phyloP scores from a whole-genome alignment of 345 rosid species.

The Camelina laxa region DNA sequence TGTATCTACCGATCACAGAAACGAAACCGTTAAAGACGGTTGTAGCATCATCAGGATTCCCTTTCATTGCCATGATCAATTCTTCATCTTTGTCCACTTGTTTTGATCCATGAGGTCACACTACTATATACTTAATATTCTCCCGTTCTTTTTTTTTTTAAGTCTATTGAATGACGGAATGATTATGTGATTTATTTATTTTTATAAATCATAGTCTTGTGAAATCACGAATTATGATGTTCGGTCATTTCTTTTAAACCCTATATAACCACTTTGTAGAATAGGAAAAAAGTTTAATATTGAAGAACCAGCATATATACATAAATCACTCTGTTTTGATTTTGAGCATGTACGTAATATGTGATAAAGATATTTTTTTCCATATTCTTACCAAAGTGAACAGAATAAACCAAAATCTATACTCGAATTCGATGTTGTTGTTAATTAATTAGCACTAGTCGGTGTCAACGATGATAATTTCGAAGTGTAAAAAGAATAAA shows the following conservation, averaged over 20 bases:
- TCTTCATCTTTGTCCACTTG: slow-evolving; percentile 10
- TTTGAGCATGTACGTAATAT: no score
- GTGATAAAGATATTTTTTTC: no score
- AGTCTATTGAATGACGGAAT: neutral
- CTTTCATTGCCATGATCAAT: slow-evolving; percentile 27
- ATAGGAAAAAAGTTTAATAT: no score
- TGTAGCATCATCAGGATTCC: slow-evolving; percentile 39
- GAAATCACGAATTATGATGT: neutral
- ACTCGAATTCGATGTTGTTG: no score
- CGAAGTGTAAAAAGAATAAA: neutral
- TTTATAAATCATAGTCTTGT: neutral
- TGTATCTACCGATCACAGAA: slow-evolving; percentile 1
- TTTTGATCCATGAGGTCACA: slow-evolving; percentile 14
- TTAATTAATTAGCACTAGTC: no score
- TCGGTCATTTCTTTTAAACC: neutral
- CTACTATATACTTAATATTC: neutral
- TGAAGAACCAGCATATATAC: no score
- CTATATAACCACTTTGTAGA: no score
- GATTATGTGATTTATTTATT: neutral
- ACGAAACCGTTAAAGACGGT: slow-evolving; percentile 10
- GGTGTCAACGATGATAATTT: neutral
- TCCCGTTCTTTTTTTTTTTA: neutral
- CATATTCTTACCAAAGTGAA: neutral
- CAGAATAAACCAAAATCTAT: neutral
- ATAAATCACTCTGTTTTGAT: no score